Evolutionary conservation across 371 early-diverging fungal genomes (phyloP).

Genomic region (Mucor piriformis): DNA sequence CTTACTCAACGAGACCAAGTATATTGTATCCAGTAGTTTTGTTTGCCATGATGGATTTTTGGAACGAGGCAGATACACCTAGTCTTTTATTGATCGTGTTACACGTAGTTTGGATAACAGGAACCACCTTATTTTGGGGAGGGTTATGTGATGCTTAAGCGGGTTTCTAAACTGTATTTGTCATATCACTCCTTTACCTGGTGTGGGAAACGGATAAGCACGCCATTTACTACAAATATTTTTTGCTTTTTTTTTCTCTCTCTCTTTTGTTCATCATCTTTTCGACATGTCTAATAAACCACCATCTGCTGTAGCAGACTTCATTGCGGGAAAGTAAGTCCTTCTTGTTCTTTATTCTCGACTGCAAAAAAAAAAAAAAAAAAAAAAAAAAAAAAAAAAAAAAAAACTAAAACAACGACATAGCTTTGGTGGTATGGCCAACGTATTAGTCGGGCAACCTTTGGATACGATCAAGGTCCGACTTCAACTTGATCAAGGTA

Average conservation of each 20-base stretch:
- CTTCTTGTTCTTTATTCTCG: neutral
- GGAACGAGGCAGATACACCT: conserved; percentile 28
- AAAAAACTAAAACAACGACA: too few relatives aligned
- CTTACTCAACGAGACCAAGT: conserved; percentile 37
- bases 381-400: too few relatives aligned
- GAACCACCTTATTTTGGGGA: conserved; percentile 12
- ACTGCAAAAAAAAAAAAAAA: neutral
- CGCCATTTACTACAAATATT: conserved; percentile 13
- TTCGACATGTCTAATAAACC: conserved; percentile 16
- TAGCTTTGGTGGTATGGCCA: conserved; percentile 52
- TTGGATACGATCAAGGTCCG: conserved; percentile 78
- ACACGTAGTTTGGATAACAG: conserved; percentile 23
- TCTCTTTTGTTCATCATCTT: neutral
- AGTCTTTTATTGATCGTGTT: conserved; percentile 16
- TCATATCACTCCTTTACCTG: neutral
- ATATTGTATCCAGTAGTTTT: conserved; percentile 42
- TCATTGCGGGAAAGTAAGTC: conserved; percentile 55
- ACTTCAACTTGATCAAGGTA: conserved; percentile 56
- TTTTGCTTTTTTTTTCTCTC: conserved; percentile 2
- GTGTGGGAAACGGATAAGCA: conserved; percentile 14
- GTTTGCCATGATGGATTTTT: conserved; percentile 48
- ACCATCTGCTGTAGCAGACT: conserved; percentile 44
- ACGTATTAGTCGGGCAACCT: conserved; percentile 49
- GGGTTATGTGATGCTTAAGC: conserved; percentile 23
- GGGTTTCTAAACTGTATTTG: conserved; percentile 1